These are phyloP conservation scores for Liriodendron chinense DNA, from an alignment of 164 flowering plant species.

Conservation along the genomic window DNA sequence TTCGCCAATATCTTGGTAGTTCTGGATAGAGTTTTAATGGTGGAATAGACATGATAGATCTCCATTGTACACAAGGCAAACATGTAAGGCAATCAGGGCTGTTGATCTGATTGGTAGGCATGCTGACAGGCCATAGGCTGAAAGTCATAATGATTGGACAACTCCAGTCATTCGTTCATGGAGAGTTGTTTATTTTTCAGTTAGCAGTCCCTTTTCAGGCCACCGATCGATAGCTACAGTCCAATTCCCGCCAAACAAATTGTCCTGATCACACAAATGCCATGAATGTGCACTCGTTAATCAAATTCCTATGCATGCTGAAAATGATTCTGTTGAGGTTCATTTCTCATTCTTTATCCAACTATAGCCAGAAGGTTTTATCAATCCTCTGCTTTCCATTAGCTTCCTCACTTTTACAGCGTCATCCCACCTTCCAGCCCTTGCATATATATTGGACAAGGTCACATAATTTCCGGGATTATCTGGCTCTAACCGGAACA, in stretches of 20 bases:
- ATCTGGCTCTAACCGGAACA: slow-evolving; percentile 50
- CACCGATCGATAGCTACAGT: not conserved
- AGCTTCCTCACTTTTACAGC: slow-evolving; percentile 39
- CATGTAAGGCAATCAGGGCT: no score
- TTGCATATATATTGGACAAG: slow-evolving; percentile 43
- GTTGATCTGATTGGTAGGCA: no score
- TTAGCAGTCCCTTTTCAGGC: not conserved
- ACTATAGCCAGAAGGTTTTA: slow-evolving; percentile 44
- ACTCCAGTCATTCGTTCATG: no score
- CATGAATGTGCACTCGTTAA: not conserved
- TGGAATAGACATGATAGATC: no score
- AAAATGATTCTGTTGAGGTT: not conserved
- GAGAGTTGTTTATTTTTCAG: not conserved
- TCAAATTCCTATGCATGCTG: not conserved
- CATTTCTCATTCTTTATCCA: slow-evolving; percentile 28
- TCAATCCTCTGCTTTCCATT: slow-evolving; percentile 47
- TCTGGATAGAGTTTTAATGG: no score
- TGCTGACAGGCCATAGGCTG: no score
- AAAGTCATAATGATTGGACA: no score
- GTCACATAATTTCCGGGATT: slow-evolving; percentile 54
- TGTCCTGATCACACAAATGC: not conserved
- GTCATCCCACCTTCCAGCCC: slow-evolving; percentile 50
- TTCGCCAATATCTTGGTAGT: no score
- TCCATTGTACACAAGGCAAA: no score
- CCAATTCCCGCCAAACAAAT: not conserved